phyloP scores from a whole-genome alignment of 1,284 basidiomycete genomes.

The Exsudoporus floridanus region DNA sequence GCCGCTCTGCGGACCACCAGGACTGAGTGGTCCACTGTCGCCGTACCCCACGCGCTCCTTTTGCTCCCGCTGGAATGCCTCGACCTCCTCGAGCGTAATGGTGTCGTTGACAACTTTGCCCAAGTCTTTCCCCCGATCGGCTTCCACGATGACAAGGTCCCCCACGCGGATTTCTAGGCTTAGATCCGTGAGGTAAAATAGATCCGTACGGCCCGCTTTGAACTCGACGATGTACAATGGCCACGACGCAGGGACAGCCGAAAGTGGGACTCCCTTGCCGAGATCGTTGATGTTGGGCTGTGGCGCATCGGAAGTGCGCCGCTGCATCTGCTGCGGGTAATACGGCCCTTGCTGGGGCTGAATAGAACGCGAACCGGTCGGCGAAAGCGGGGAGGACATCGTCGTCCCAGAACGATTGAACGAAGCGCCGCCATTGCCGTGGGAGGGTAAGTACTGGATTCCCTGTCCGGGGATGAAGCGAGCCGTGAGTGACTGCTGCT shows the following conservation, averaged over 20 bases:
- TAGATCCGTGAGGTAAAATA: slow-evolving; percentile 84
- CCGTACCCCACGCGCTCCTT: slow-evolving; percentile 42
- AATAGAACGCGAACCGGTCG: slow-evolving; percentile 42
- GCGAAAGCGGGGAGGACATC: slow-evolving; percentile 46
- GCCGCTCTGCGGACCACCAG: slow-evolving; percentile 39
- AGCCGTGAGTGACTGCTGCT: slow-evolving; percentile 44
- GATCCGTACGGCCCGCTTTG: slow-evolving; percentile 93
- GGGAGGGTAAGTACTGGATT: slow-evolving; percentile 56
- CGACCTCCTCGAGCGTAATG: slow-evolving; percentile 89
- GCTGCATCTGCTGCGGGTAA: slow-evolving; percentile 41
- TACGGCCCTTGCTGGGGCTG: slow-evolving; percentile 40
- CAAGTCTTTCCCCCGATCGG: slow-evolving; percentile 91
- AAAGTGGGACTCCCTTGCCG: slow-evolving; percentile 87
- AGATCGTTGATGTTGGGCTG: slow-evolving; percentile 57
- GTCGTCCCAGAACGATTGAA: slow-evolving; percentile 38
- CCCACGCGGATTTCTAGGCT: slow-evolving; percentile 70
- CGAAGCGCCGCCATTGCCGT: slow-evolving; percentile 26
- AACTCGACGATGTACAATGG: slow-evolving; percentile 97
- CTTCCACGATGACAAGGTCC: slow-evolving; percentile 95
- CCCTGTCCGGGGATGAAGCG: slow-evolving; percentile 65
- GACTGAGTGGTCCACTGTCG: slow-evolving; percentile 56
- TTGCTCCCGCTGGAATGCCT: slow-evolving; percentile 71
- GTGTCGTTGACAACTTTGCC: slow-evolving; percentile 89
- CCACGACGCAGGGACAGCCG: slow-evolving; percentile 77
- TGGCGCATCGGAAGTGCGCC: slow-evolving; percentile 52